Percentiles rank a stretch among this genome's conserved stretches.
These are phyloP conservation scores for Trichoderma sp. DNA, from an alignment of 2,329 filamentous ascomycete genomes.

Conservation along the genomic window DNA sequence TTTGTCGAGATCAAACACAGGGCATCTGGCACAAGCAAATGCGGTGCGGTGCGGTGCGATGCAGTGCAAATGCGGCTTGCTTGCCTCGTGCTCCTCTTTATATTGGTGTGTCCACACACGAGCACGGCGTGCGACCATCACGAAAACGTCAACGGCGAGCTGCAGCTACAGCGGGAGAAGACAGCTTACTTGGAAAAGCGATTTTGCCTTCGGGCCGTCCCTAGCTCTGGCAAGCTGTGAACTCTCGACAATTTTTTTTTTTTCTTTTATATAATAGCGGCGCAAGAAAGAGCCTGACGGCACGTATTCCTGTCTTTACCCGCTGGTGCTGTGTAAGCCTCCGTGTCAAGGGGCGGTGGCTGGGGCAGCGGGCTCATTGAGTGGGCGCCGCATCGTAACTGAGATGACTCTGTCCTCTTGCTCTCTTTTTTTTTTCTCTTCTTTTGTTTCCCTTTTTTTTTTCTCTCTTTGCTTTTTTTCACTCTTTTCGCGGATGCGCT, in stretches of 20 bases:
- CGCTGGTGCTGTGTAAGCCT: constrained; percentile 5
- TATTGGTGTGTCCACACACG: not conserved
- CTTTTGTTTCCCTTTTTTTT: not conserved
- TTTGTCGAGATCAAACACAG: not conserved
- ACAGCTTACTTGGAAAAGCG: not conserved
- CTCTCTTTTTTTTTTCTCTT: not conserved
- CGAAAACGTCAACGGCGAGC: not conserved
- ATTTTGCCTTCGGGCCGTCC: constrained; percentile 17
- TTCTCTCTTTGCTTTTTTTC: not conserved
- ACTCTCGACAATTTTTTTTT: not conserved
- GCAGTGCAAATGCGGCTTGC: not conserved
- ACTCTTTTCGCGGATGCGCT: not conserved
- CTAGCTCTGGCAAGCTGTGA: constrained; percentile 11
- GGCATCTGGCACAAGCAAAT: not conserved
- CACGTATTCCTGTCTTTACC: not conserved
- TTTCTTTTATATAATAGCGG: too few relatives aligned
- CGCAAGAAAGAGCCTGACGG: not conserved
- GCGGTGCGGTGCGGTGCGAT: not conserved
- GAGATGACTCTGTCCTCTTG: not conserved
- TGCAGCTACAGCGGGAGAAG: not conserved
- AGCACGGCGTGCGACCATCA: not conserved
- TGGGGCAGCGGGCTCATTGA: not conserved
- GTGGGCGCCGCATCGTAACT: not conserved
- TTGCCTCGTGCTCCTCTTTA: not conserved
- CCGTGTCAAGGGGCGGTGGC: not conserved